Evolutionary conservation across 345 rosid species (phyloP), one percentile per base, ranked within the genome.

Genomic region (Linum trigynum): DNA sequence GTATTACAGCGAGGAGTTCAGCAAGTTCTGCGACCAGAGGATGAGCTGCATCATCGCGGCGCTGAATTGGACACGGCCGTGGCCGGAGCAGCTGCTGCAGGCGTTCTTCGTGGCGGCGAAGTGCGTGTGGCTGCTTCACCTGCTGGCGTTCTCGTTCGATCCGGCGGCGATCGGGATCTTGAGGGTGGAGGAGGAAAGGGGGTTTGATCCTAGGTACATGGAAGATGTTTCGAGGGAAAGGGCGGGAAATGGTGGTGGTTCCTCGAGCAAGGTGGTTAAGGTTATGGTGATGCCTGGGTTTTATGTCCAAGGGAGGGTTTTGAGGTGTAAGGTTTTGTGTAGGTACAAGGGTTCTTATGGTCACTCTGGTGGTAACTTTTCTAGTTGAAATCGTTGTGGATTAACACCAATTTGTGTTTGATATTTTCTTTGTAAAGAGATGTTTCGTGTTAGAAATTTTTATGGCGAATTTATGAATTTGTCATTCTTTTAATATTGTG

Each of bases 231-330:
- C 77, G 48, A 64, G 70, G 71, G 98, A 90, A 65, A 78, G 83
- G 74, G 91, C 86, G 65, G 84, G 71, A 41, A 58, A 78, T 11
- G 70, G 71, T 7, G 78, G 87, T 63, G 74, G 75, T 6, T 79
- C 75, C 59, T 23, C 80, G 72, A 90, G 88, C 57, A 94, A 88
- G 86, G 77, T 90, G 71, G 92, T 90, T 59, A 94, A 88, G 87
- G 77, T 86, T 72, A 90, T 88, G 99, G 96, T 90, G 50, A 86
- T 86, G 88, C 99, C 97, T 0, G 96, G 97, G 10, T 94, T 88
- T 74, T 94, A 90, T 75, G 86, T 94, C 45, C 84, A 80, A 55
- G 90, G 79, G 38, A 86, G 77, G 78, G 90, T 90, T 68, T 73
- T 94, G 72, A 88, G 86, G 74, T 88, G 99, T 71, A 90, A 90